Conservation (phyloP, 176 grass and related monocot species). For the Paspalum vaginatum region DNA sequence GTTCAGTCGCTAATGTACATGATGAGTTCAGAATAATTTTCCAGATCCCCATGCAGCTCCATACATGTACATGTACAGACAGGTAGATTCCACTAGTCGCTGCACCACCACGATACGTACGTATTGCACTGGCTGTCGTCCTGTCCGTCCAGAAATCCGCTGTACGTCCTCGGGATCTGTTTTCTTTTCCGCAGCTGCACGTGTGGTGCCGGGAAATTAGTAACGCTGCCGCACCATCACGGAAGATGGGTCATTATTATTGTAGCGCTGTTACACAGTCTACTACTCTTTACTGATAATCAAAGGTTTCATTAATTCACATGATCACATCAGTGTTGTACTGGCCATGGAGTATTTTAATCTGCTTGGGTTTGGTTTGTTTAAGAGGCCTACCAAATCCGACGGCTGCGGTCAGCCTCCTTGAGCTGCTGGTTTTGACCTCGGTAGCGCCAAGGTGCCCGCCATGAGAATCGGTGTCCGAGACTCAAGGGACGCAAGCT, state of each 20-base stretch:
- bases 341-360: background rate
- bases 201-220: conserved; percentile 31
- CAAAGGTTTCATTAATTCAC: background rate
- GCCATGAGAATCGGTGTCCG: conserved; percentile 62
- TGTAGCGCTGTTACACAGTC: too few species aligned
- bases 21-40: background rate
- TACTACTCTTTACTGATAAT: background rate
- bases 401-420: conserved; percentile 1
- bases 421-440: conserved; percentile 75
- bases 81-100: background rate
- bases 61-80: background rate
- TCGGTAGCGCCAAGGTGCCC: conserved; percentile 41
- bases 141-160: conserved; percentile 16
- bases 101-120: background rate
- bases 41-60: background rate
- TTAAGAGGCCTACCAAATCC: conserved; percentile 24
- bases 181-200: background rate
- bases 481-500: conserved; percentile 41
- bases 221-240: conserved; percentile 12
- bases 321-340: background rate
- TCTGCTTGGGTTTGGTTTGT: background rate
- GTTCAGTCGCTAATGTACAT: background rate
- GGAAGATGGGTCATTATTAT: conserved; percentile 1
- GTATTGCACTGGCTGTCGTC: background rate
- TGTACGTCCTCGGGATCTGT: conserved; percentile 45